Evolutionary conservation across 768 basidiomycete species (phyloP).

Genomic region (Leccinellum luteum): DNA sequence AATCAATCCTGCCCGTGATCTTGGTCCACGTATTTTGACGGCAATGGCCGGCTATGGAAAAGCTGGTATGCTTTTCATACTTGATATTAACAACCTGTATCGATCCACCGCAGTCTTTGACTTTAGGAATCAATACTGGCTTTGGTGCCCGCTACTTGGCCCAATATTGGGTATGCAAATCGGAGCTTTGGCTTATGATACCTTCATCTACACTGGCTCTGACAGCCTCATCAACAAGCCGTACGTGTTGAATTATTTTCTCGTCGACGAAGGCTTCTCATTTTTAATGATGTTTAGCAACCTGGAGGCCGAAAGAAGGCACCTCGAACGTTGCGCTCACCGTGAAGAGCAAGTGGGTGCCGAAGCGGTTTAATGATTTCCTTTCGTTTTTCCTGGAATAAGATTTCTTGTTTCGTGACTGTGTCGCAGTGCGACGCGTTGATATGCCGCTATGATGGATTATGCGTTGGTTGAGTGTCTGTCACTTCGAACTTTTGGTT

Average conservation of each 20-base stretch:
- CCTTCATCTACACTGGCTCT: slow-evolving; percentile 52
- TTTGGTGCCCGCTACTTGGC: slow-evolving; percentile 64
- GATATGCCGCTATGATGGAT: neutral
- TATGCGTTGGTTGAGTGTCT: neutral
- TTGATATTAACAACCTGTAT: neutral
- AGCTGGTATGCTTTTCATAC: slow-evolving; percentile 37
- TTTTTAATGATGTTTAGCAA: slow-evolving; percentile 6
- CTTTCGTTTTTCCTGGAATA: neutral
- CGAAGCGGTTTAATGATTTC: slow-evolving; percentile 10
- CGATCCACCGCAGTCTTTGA: slow-evolving; percentile 18
- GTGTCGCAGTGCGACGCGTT: neutral
- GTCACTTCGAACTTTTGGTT: neutral
- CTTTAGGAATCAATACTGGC: slow-evolving; percentile 61
- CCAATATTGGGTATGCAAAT: slow-evolving; percentile 57
- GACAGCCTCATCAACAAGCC: slow-evolving; percentile 55
- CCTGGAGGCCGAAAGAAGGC: slow-evolving; percentile 12
- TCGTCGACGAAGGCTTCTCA: neutral
- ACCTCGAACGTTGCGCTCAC: slow-evolving; percentile 11
- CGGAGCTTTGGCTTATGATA: slow-evolving; percentile 58
- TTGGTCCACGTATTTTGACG: slow-evolving; percentile 66
- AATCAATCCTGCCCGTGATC: slow-evolving; percentile 69
- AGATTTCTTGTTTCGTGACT: neutral
- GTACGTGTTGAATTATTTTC: slow-evolving; percentile 30
- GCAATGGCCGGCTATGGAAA: slow-evolving; percentile 72
- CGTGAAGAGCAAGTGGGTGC: neutral